Base-by-base conservation (phyloP, 2,329 filamentous ascomycete genomes). In the Nectriaceae sp. region DNA sequence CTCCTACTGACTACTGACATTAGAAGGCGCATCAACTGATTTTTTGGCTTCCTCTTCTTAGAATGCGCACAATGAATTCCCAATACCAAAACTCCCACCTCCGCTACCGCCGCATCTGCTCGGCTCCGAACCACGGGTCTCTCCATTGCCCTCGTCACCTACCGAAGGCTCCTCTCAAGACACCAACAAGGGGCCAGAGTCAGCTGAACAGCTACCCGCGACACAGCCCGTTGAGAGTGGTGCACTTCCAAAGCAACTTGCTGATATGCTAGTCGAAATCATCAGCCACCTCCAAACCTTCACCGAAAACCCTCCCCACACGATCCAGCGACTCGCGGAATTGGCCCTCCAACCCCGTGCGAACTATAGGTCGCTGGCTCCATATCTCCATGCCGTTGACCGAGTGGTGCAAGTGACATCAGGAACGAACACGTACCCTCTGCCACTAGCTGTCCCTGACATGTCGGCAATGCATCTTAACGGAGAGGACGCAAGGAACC, bases 341-440 rank as follows among this genome's bases (percentile, higher is more conserved):
- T 85, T 97, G 22, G 75, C 96, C 4, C 76, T 96, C 29, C 72
- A 78, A 21, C 94, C 94, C 1, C 86, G 77, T 51, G 78, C 79
- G 46, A 88, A 96, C 70, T 97, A 97, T 74, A 84, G 82, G 52
- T 88, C 85, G 44, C 79, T 97, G 3, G 84, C 89, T 1, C 81
- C 91, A 11, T 99, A 94, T 67, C 83, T 99, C 11, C 88, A 94
- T 60, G 94, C 94, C 3, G 81, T 97, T 41, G 90, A 97, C 66
- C 87, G 94, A 47, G 87, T 96, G 19, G 84, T 97, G 20, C 90
- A 88, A 47, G 94, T 99, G 47, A 95, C 91, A 11, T 96, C 90
- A 31, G 82, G 85, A 21, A 83, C 85, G 18, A 85, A 88, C 55
- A 77, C 85, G 48, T 99, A 96, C 64, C 94, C 94, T 1, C 81